Evolutionary conservation across 805 yeast species (phyloP), one percentile per base, ranked within the genome.

Genomic region (Ogataea siamensis): DNA sequence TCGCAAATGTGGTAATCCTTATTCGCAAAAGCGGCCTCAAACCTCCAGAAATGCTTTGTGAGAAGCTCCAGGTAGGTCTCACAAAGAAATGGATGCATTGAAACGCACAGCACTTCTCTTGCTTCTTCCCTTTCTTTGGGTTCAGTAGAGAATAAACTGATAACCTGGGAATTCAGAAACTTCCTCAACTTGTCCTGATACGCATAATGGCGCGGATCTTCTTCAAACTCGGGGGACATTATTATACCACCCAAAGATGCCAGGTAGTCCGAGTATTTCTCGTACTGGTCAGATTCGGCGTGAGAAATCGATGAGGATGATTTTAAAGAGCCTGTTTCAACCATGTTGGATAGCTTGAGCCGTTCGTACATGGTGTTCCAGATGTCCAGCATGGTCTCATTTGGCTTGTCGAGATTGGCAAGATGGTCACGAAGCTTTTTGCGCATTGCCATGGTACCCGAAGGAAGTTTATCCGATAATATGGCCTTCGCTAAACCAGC

Each of bases 401-500:
- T 68, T 43, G 64, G 77, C 42, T 44, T 59, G 13, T 37, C 48
- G 14, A 60, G 23, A 17, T 44, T 36, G 24, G 58, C 46, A 7
- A 68, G 49, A 34, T 60, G 64, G 28, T 63, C 72, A 54, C 84
- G 69, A 36, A 83, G 60, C 42, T 78, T 73, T 54, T 83, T 83
- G 52, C 84, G 88, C 23, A 83, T 68, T 0, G 94, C 88, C 19
- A 82, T 79, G 14, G 80, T 70, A 19, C 93, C 89, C 1, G 85
- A 78, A 27, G 82, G 74, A 2, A 80, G 73, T 15, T 68, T 73
- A 44, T 81, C 88, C 5, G 73, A 59, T 3, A 74, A 60, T 31
- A 85, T 63, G 3, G 68, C 64, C 7, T 49, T 46, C 28, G 70
- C 69, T 16, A 77, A 64, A 0, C 57, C 64, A 5, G 55, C 34